Evolutionary conservation across 2,329 filamentous ascomycete genomes (phyloP).

Genomic region (Colletotrichum navitas): DNA sequence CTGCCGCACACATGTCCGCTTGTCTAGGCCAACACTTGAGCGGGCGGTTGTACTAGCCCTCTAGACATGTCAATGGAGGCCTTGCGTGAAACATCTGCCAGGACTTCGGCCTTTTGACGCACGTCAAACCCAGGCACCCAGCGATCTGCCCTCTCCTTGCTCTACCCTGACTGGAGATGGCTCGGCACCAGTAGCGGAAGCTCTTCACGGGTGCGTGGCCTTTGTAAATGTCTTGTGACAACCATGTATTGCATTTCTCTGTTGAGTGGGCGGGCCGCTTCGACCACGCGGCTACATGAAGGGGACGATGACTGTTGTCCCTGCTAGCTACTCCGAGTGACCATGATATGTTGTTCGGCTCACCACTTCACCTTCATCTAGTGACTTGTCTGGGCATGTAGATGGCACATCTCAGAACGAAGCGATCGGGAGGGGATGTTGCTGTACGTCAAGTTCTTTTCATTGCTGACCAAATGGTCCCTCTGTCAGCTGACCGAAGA

Average conservation of each 20-base stretch:
- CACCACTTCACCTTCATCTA: conserved; percentile 32
- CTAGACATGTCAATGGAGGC: not conserved
- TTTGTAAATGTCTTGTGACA: conserved; percentile 11
- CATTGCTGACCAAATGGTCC: conserved; percentile 60
- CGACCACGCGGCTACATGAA: conserved; percentile 6
- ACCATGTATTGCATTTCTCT: conserved; percentile 9
- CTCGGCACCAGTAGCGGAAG: not conserved
- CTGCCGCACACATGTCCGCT: conserved; percentile 15
- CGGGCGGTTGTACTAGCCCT: not conserved
- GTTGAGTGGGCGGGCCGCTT: conserved; percentile 7
- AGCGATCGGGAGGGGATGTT: conserved; percentile 39
- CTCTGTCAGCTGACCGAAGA: conserved; percentile 53
- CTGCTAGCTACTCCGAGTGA: conserved; percentile 9
- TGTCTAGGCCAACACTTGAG: not conserved
- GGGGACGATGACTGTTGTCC: conserved; percentile 12
- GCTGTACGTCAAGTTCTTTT: conserved; percentile 49
- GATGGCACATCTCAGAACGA: conserved; percentile 21
- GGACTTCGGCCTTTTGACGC: not conserved
- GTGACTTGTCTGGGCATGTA: conserved; percentile 15
- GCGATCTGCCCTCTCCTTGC: not conserved
- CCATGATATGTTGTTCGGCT: conserved; percentile 13
- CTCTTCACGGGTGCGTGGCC: conserved; percentile 6
- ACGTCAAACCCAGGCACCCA: conserved; percentile 20
- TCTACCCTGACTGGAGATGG: not conserved
- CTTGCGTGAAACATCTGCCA: conserved; percentile 6